Conservation (phyloP, 2,329 filamentous ascomycete species). For the Torrubiellomyces zombiae region DNA sequence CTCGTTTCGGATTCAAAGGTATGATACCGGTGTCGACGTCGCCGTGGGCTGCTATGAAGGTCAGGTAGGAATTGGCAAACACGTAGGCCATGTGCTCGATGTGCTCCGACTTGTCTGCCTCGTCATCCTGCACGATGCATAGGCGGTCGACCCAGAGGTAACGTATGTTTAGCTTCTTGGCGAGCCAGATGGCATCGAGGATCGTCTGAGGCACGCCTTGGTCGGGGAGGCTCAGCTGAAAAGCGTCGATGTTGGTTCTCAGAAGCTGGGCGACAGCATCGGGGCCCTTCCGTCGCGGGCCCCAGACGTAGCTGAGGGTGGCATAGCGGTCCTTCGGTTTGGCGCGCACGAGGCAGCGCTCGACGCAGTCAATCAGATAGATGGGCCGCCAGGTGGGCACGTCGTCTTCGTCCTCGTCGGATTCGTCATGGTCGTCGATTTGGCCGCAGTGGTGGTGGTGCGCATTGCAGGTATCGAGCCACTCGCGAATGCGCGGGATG, state of each 20-base stretch:
- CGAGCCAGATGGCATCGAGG: slow-evolving; percentile 26
- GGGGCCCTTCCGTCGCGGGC: slow-evolving; percentile 11
- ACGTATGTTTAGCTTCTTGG: slow-evolving; percentile 23
- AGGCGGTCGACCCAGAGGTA: slow-evolving; percentile 30
- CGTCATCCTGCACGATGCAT: slow-evolving; percentile 28
- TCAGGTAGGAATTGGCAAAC: slow-evolving; percentile 27
- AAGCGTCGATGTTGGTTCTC: slow-evolving; percentile 18
- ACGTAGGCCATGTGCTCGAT: slow-evolving; percentile 27
- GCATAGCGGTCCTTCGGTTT: slow-evolving; percentile 23
- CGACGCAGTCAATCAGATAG: slow-evolving; percentile 24
- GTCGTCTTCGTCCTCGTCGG: slow-evolving; percentile 9
- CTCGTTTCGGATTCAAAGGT: slow-evolving; percentile 18
- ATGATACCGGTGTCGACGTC: slow-evolving; percentile 21
- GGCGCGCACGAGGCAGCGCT: slow-evolving; percentile 20
- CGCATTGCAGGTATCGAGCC: slow-evolving; percentile 26
- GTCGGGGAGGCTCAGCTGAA: slow-evolving; percentile 19
- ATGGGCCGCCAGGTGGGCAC: slow-evolving; percentile 20
- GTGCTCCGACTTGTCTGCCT: slow-evolving; percentile 20
- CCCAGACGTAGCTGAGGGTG: slow-evolving; percentile 30
- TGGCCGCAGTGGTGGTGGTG: slow-evolving; percentile 24
- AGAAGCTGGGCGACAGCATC: slow-evolving; percentile 15
- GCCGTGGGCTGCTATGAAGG: slow-evolving; percentile 25
- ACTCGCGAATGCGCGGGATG: slow-evolving; percentile 21
- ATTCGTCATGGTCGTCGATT: slow-evolving; percentile 9
- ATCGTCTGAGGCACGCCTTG: slow-evolving; percentile 23